Evolutionary conservation across 2,329 filamentous ascomycete species (phyloP).

Genomic region (Neodidymelliopsis sp.): DNA sequence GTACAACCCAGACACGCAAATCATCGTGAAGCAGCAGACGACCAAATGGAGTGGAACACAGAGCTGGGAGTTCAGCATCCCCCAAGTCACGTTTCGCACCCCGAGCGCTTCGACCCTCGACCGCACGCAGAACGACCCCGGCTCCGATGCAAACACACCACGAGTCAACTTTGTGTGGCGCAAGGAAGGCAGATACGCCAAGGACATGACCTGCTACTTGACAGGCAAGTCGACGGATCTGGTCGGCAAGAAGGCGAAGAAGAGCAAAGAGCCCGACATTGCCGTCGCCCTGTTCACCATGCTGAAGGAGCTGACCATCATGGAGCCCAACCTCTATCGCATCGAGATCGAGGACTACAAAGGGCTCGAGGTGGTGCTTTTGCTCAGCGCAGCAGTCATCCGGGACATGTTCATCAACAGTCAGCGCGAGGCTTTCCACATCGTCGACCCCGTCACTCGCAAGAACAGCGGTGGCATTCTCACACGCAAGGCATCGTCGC

Average conservation of each 20-base stretch:
- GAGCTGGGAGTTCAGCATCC: slow-evolving; percentile 92
- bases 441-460: slow-evolving; percentile 57
- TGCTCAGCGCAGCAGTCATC: slow-evolving; percentile 67
- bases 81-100: slow-evolving; percentile 80
- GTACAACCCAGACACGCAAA: slow-evolving; percentile 90
- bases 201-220: slow-evolving; percentile 88
- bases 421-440: slow-evolving; percentile 80
- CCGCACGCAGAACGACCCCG: slow-evolving; percentile 69
- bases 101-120: slow-evolving; percentile 83
- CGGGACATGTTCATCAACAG: slow-evolving; percentile 69
- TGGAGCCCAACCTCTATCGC: slow-evolving; percentile 89
- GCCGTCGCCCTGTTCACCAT: slow-evolving; percentile 83
- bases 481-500: slow-evolving; percentile 46
- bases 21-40: slow-evolving; percentile 73
- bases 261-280: slow-evolving; percentile 90
- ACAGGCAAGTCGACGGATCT: slow-evolving; percentile 74
- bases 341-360: slow-evolving; percentile 95
- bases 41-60: slow-evolving; percentile 82
- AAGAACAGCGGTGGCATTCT: slow-evolving; percentile 49
- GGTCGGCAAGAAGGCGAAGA: slow-evolving; percentile 70
- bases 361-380: slow-evolving; percentile 83
- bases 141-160: slow-evolving; percentile 62
- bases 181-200: slow-evolving; percentile 82
- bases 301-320: slow-evolving; percentile 81
- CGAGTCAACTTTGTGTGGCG: slow-evolving; percentile 89